Evolutionary conservation across 495 filamentous ascomycete species (phyloP).

Genomic region (Aspergillus olivimuriae): DNA sequence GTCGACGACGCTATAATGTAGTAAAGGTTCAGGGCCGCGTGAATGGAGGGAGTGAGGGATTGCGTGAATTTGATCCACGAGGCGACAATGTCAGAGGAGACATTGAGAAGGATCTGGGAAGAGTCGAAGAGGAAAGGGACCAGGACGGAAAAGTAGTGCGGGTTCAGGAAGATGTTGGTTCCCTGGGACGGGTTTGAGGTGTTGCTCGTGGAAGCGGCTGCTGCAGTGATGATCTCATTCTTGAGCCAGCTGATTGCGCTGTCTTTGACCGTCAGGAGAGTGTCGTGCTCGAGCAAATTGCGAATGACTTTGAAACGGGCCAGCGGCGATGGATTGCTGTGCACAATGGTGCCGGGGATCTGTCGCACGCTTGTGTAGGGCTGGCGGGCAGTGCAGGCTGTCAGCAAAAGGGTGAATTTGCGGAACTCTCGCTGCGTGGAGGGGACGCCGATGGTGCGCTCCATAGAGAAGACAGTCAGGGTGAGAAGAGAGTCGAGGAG

Average conservation of each 20-base stretch:
- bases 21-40: constrained; percentile 40
- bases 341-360: constrained; percentile 66
- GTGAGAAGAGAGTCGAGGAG: constrained; percentile 36
- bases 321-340: constrained; percentile 65
- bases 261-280: constrained; percentile 66
- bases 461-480: constrained; percentile 26
- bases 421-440: constrained; percentile 28
- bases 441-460: constrained; percentile 16
- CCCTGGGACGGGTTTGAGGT: constrained; percentile 12
- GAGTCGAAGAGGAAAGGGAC: constrained; percentile 31
- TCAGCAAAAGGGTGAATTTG: constrained; percentile 53
- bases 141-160: constrained; percentile 47
- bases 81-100: constrained; percentile 25
- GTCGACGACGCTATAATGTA: constrained; percentile 37
- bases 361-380: constrained; percentile 65
- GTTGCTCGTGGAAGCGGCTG: too few species aligned
- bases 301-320: constrained; percentile 70
- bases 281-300: constrained; percentile 72
- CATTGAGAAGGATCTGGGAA: constrained; percentile 14
- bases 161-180: constrained; percentile 26
- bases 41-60: constrained; percentile 28
- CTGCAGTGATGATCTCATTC: constrained; percentile 63
- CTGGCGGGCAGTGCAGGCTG: constrained; percentile 59
- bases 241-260: constrained; percentile 83
- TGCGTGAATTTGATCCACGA: constrained; percentile 36